Evolutionary conservation across 768 basidiomycete species (phyloP), one percentile per base, ranked within the genome.

Genomic region (Dentipellis sp.): DNA sequence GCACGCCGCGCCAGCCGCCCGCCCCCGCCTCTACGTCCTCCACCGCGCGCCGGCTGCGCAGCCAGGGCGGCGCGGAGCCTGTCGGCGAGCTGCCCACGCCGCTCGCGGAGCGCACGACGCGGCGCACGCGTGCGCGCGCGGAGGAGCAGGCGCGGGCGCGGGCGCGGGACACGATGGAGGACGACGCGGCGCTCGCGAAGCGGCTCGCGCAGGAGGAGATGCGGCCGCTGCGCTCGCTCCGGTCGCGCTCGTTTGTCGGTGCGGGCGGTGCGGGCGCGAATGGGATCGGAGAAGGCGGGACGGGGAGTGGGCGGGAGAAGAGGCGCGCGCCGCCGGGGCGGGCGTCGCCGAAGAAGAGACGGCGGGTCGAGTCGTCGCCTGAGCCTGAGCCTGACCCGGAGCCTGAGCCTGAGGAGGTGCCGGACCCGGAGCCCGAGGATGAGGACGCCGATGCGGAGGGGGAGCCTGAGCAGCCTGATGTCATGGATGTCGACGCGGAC

Each of bases 281-380:
- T 29, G 29, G 42, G 42, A 45, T n/a, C 42, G 14, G n/a, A 19
- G 42, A 68, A 64, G 42, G 64, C 66, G 5, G 65, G 62, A 50
- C 63, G 56, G 54, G 59, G 58, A 12, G 34, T 29, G 29, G 29
- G 29, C 3, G 29, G 29, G 29, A 37, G 40, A 56, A 52, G 50
- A 56, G 60, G 40, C 40, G 52, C 9, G n/a, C 51, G 14, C 58
- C 57, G n/a, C 3, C n/a, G 17, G 14, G 21, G 21, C 6, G 46
- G 42, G 17, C 50, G 35, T 16, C 21, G 9, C 21, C 16, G 19
- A 50, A 50, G 59, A 66, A 70, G 58, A 67, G 69, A 39, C 62
- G 67, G 40, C 66, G 67, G n/a, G 63, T 68, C 46, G 65, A 68
- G 48, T 67, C 66, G 21, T 66, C 68, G 1, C 60, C 61, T 7